Evolutionary conservation across 495 filamentous ascomycete genomes (phyloP), one percentile per base, ranked within the genome.

Genomic region (Penicillium alfredii): DNA sequence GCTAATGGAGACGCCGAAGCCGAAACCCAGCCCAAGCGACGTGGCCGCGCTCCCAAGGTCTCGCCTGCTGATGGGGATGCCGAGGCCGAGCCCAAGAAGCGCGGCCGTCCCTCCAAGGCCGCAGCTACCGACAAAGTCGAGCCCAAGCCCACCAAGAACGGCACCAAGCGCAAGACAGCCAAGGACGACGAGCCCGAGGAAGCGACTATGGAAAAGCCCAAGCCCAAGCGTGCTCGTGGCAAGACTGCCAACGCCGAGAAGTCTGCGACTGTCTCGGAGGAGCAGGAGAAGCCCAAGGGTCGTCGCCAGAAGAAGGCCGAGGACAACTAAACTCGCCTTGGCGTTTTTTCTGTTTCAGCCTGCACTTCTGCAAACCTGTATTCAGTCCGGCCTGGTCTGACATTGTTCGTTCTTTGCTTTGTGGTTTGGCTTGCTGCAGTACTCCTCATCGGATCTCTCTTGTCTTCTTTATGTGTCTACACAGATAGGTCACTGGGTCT

Each of bases 51-150:
- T n/a, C n/a, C n/a, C n/a, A n/a, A n/a, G n/a, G n/a, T n/a, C n/a
- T n/a, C n/a, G 27, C 27, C 27, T 3, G 27, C 14, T 30, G 27
- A 12, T 30, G 27, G 9, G 11, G 59, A 60, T 7, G 56, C 64
- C 3, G 58, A 53, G 24, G 7, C 30, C 28, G 40, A 45, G 22
- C 6, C 43, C 31, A 75, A 69, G 58, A 66, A 71, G 51, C 60
- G 69, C 38, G 49, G 61, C 40, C 55, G 64, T 45, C 34, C 56
- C 46, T 35, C 53, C 39, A 65, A 66, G 42, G 48, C 46, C 20
- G 49, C 33, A 19, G 24, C 45, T 21, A 42, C 41, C 14, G 47
- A 58, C 18, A 32, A 46, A n/a, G 56, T 47, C 10, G 37, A 51
- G 12, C 55, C 55, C 8, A 57, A 51, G 10, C 16, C 29, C 18